Evolutionary conservation across 805 yeast species (phyloP).

Genomic region (Lipomyces kockii): DNA sequence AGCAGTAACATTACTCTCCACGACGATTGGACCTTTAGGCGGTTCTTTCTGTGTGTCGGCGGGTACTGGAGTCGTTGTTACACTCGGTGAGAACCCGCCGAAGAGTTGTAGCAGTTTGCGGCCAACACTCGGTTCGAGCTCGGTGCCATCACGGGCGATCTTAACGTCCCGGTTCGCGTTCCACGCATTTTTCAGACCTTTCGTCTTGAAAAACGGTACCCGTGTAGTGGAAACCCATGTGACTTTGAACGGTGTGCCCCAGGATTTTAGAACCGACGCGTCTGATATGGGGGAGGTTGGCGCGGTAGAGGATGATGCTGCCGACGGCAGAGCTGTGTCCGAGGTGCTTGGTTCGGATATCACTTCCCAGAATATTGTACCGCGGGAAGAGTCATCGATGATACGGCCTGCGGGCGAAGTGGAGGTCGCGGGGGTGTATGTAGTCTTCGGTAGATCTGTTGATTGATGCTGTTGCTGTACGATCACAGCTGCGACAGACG

Average conservation of each 20-base stretch:
- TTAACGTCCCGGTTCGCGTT: conserved; percentile 49
- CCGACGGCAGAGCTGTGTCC: not conserved
- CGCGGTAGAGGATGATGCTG: conserved; percentile 6
- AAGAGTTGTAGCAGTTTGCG: conserved; percentile 43
- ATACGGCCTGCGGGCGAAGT: conserved; percentile 44
- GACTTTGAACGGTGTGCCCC: conserved; percentile 49
- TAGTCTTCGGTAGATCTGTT: conserved; percentile 27
- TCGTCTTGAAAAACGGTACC: conserved; percentile 45
- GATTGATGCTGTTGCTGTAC: conserved; percentile 7
- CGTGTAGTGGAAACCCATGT: conserved; percentile 46
- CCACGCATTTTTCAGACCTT: conserved; percentile 45
- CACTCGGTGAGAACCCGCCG: conserved; percentile 1
- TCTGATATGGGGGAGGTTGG: not conserved
- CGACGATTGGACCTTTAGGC: conserved; percentile 3
- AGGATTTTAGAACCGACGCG: conserved; percentile 32
- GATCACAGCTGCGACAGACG: conserved; percentile 7
- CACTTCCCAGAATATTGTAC: conserved; percentile 50
- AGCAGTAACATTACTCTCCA: not conserved
- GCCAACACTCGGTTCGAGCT: conserved; percentile 48
- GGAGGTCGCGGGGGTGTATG: conserved; percentile 38
- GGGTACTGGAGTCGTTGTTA: not conserved
- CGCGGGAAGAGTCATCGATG: conserved; percentile 46
- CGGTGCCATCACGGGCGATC: conserved; percentile 52
- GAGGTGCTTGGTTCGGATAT: conserved; percentile 12
- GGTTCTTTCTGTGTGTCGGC: not conserved